A percentile compares a stretch with the other conserved stretches of the same genome.
phyloP scores from a whole-genome alignment of 495 filamentous ascomycete genomes.

The Pseudevernia furfuracea region DNA sequence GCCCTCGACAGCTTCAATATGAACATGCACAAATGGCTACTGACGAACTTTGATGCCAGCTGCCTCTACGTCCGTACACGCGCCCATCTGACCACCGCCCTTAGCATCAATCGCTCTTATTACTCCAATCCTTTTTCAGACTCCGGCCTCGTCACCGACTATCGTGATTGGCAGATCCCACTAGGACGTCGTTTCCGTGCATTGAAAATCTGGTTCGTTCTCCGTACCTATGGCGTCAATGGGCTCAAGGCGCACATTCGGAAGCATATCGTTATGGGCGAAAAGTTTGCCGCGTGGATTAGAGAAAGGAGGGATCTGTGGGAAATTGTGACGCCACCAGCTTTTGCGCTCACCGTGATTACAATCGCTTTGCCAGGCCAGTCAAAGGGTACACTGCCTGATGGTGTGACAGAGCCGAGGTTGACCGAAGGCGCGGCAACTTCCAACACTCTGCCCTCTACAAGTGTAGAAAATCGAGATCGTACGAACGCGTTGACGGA shows the following conservation, averaged over 20 bases:
- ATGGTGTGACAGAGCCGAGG: constrained; percentile 9
- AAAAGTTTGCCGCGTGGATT: constrained; percentile 57
- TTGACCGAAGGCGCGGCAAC: constrained; percentile 16
- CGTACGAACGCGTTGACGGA: constrained; percentile 62
- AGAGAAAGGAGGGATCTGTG: constrained; percentile 62
- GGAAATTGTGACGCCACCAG: constrained; percentile 64
- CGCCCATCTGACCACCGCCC: constrained; percentile 63
- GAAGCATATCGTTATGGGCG: constrained; percentile 57
- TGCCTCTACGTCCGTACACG: constrained; percentile 72
- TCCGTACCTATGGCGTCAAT: constrained; percentile 74
- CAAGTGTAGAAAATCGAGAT: constrained; percentile 28
- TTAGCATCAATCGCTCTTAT: constrained; percentile 78
- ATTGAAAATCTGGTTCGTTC: constrained; percentile 95
- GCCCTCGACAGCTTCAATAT: constrained; percentile 82
- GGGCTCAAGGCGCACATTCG: constrained; percentile 70
- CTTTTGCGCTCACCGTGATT: constrained; percentile 77
- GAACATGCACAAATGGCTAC: constrained; percentile 98
- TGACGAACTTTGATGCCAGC: constrained; percentile 91
- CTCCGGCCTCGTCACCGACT: constrained; percentile 83
- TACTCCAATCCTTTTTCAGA: constrained; percentile 73
- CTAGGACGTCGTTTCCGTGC: constrained; percentile 86
- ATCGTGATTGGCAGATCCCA: constrained; percentile 97
- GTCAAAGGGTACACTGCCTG: neutral
- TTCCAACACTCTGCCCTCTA: neutral
- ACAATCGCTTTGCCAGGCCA: constrained; percentile 39